These are phyloP conservation scores for Penicillium aurantiogriseum DNA, from an alignment of 2,329 filamentous ascomycete species.

Conservation along the genomic window DNA sequence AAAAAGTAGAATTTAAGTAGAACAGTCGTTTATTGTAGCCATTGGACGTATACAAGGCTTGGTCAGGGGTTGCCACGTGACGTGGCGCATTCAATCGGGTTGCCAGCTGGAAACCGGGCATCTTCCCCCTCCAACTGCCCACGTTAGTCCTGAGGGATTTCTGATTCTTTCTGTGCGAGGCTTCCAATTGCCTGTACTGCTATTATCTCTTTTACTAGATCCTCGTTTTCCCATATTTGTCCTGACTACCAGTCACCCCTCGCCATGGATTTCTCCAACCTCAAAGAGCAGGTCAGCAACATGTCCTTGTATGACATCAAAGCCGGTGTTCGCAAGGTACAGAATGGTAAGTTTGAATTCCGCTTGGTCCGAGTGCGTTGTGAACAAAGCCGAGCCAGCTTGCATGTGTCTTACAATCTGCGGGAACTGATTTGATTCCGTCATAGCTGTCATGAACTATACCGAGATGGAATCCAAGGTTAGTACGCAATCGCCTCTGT, in stretches of 20 bases:
- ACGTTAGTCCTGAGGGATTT: conserved; percentile 17
- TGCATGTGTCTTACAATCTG: conserved; percentile 3
- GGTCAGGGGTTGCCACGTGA: conserved; percentile 37
- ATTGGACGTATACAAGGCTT: conserved; percentile 10
- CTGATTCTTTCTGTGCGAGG: conserved; percentile 13
- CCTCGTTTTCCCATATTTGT: conserved; percentile 1
- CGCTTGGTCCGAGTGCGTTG: neutral
- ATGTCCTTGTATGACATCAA: conserved; percentile 94
- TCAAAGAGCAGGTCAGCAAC: conserved; percentile 86
- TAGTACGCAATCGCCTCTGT: conserved; percentile 23
- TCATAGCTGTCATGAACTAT: conserved; percentile 90
- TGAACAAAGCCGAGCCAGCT: neutral
- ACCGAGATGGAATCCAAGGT: conserved; percentile 83
- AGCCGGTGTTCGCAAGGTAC: conserved; percentile 88
- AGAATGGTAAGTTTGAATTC: conserved; percentile 74
- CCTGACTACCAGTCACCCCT: conserved; percentile 14
- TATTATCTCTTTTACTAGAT: neutral
- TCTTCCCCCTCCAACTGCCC: conserved; percentile 18
- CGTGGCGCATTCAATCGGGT: conserved; percentile 27
- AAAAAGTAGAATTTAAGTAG: neutral
- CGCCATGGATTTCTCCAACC: conserved; percentile 78
- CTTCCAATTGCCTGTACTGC: conserved; percentile 12
- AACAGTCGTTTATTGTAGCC: neutral
- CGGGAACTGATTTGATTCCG: conserved; percentile 20
- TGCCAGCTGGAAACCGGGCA: conserved; percentile 27